phyloP scores from a whole-genome alignment of 768 basidiomycete species.

The Multifurca ochricompacta region DNA sequence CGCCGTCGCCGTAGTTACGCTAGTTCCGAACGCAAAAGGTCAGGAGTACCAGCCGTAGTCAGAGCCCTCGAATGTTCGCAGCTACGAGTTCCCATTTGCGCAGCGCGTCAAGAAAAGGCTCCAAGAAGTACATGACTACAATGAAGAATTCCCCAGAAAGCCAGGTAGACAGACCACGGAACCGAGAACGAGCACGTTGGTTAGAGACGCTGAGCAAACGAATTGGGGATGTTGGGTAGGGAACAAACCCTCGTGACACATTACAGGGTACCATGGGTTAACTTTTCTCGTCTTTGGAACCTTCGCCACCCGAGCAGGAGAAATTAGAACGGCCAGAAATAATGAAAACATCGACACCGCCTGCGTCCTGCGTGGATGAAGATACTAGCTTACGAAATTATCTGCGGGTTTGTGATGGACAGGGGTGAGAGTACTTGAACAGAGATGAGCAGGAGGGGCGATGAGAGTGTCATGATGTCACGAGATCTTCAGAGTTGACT shows the following conservation, averaged over 20 bases:
- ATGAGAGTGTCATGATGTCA: too few species aligned
- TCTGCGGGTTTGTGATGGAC: constrained; percentile 14
- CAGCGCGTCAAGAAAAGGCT: constrained; percentile 38
- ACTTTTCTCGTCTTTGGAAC: background rate
- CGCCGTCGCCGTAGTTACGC: too few species aligned
- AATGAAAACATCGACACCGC: background rate
- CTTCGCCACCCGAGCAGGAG: background rate
- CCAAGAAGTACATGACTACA: background rate
- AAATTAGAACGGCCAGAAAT: background rate
- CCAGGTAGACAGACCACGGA: background rate
- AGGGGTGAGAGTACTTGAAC: constrained; percentile 14
- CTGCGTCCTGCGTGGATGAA: background rate
- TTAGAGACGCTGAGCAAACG: background rate
- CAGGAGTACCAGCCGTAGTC: too few species aligned
- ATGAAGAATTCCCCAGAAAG: background rate
- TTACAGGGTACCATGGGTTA: background rate
- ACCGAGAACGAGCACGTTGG: background rate
- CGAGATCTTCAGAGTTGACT: too few species aligned
- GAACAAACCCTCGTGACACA: too few species aligned
- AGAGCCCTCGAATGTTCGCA: too few species aligned
- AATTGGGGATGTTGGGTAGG: background rate
- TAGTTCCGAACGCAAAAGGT: too few species aligned
- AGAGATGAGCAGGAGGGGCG: too few species aligned
- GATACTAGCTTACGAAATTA: background rate
- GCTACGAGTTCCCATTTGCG: constrained; percentile 34